Percentiles rank a stretch among this genome's conserved stretches.
Conservation (phyloP, 2,329 filamentous ascomycete species). For the Fonsecaea pedrosoi region DNA sequence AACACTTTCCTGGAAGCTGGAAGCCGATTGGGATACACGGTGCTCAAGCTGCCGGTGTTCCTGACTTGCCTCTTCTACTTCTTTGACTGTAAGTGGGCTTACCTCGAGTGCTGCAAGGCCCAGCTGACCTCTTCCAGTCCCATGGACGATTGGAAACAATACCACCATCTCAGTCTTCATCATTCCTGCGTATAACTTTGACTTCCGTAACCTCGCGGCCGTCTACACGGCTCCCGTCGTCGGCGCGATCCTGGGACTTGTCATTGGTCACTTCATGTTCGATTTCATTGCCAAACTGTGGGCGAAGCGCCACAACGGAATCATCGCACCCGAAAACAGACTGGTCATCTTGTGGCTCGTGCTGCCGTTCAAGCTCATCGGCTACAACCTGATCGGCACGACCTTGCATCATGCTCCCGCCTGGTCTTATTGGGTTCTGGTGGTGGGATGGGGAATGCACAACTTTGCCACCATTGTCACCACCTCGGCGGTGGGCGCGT, state of each 20-base stretch:
- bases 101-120: slow-evolving; percentile 46
- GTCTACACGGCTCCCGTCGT: slow-evolving; percentile 65
- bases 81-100: slow-evolving; percentile 39
- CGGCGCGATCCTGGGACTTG: slow-evolving; percentile 59
- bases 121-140: slow-evolving; percentile 54
- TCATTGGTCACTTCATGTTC: slow-evolving; percentile 62
- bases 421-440: slow-evolving; percentile 55
- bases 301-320: slow-evolving; percentile 56
- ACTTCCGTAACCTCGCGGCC: slow-evolving; percentile 55
- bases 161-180: slow-evolving; percentile 61
- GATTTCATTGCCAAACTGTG: slow-evolving; percentile 57
- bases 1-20: slow-evolving; percentile 53
- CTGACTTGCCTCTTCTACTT: slow-evolving; percentile 45
- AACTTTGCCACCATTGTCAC: slow-evolving; percentile 63
- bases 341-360: slow-evolving; percentile 57
- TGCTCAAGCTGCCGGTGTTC: slow-evolving; percentile 46
- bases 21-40: slow-evolving; percentile 49
- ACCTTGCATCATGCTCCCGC: slow-evolving; percentile 34
- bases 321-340: slow-evolving; percentile 63
- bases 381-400: slow-evolving; percentile 43
- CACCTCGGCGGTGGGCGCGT: slow-evolving; percentile 59
- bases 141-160: slow-evolving; percentile 60
- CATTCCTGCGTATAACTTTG: slow-evolving; percentile 57
- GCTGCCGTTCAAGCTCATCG: slow-evolving; percentile 55
- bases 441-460: slow-evolving; percentile 58